Evolutionary conservation across 352 stramenopile species (phyloP).

Genomic region (Phytopythium sindhum): DNA sequence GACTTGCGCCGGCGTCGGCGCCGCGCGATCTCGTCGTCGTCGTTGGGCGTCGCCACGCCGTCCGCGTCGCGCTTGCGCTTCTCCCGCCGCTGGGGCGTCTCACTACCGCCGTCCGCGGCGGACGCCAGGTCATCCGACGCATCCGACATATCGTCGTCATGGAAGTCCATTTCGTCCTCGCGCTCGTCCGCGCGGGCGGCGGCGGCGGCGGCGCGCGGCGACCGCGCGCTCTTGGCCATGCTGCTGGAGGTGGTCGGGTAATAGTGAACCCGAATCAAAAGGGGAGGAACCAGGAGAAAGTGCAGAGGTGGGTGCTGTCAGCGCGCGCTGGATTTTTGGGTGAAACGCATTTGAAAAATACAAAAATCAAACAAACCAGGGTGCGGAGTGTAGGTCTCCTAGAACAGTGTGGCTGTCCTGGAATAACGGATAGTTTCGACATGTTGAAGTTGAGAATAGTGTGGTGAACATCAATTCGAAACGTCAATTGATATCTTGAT

Average conservation of each 20-base stretch:
- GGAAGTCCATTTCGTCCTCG: constrained; percentile 24
- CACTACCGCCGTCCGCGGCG: not conserved
- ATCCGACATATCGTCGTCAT: constrained; percentile 26
- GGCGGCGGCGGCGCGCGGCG: constrained; percentile 1
- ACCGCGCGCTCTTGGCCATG: constrained; percentile 7
- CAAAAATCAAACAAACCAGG: not conserved
- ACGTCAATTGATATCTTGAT: no score
- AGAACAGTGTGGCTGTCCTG: not conserved
- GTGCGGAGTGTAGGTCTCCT: not conserved
- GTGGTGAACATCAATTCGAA: not conserved
- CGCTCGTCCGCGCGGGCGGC: constrained; percentile 14
- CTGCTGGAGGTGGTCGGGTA: not conserved
- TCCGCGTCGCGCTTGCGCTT: constrained; percentile 41
- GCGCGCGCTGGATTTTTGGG: constrained; percentile 2
- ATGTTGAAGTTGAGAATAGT: not conserved
- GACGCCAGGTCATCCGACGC: constrained; percentile 15
- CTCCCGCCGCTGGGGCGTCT: constrained; percentile 3
- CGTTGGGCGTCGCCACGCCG: constrained; percentile 27
- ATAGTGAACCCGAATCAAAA: not conserved
- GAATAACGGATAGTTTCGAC: not conserved
- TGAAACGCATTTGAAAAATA: constrained; percentile 5
- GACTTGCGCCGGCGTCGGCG: constrained; percentile 57
- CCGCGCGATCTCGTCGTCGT: constrained; percentile 67
- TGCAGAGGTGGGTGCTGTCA: not conserved
- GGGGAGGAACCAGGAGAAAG: not conserved